These are phyloP conservation scores for Heliamphora pulchella DNA, from an alignment of 179 eudicot species.

Conservation along the genomic window DNA sequence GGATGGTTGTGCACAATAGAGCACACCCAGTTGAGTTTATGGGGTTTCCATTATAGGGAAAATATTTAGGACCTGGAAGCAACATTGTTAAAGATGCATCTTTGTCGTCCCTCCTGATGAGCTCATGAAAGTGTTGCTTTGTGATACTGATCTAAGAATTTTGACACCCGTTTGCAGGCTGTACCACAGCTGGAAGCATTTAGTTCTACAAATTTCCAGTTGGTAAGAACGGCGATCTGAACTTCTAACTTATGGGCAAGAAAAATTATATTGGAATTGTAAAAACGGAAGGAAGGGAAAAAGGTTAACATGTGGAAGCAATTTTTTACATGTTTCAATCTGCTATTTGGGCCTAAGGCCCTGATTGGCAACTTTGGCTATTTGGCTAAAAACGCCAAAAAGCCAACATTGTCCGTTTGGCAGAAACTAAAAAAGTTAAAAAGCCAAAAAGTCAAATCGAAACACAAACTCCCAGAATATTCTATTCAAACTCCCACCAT, in stretches of 20 bases:
- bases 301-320: background rate
- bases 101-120: background rate
- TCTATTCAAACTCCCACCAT: too few relatives aligned
- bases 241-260: background rate
- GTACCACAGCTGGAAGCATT: conserved; percentile 58
- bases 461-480: too few relatives aligned
- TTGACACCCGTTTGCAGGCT: conserved; percentile 40
- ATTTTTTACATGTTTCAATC: background rate
- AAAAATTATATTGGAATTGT: background rate
- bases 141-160: conserved; percentile 21
- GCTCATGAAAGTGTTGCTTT: conserved; percentile 1
- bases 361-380: too few relatives aligned
- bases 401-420: too few relatives aligned
- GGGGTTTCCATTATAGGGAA: background rate
- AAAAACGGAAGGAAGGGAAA: background rate
- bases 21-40: background rate
- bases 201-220: conserved; percentile 47
- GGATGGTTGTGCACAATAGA: conserved; percentile 2
- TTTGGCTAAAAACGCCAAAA: too few relatives aligned
- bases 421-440: too few relatives aligned
- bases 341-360: background rate
- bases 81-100: conserved; percentile 9
- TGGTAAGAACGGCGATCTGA: conserved; percentile 43
- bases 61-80: background rate
- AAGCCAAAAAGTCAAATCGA: too few relatives aligned